These are phyloP conservation scores for Sicyos baderoa DNA, from an alignment of 306 rosid genomes.

Conservation along the genomic window DNA sequence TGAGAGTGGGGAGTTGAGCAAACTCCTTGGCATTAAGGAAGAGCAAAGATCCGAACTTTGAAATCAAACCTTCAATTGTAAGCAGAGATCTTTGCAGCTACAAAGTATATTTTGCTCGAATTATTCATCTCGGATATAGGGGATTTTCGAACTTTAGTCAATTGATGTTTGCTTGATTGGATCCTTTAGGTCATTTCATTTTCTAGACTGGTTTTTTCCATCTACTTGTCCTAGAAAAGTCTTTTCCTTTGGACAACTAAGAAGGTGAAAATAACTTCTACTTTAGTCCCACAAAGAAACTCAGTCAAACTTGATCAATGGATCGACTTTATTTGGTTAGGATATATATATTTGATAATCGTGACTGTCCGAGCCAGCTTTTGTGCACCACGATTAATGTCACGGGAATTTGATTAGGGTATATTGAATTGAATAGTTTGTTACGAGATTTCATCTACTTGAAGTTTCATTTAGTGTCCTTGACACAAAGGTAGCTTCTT, in stretches of 20 bases:
- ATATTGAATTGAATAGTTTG: not conserved
- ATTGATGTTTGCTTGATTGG: not conserved
- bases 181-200: no score
- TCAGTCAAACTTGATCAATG: not conserved
- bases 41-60: conserved; percentile 41
- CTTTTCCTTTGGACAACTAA: no score
- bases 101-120: conserved; percentile 2
- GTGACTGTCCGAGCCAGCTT: no score
- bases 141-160: not conserved
- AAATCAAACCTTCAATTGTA: conserved; percentile 19
- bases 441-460: not conserved
- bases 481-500: no score
- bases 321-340: not conserved
- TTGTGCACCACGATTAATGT: no score
- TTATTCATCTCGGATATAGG: not conserved
- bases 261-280: no score
- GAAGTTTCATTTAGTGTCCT: no score
- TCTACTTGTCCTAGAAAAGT: no score
- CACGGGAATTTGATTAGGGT: no score
- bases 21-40: conserved; percentile 53
- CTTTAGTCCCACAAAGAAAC: no score
- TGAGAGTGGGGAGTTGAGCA: conserved; percentile 59
- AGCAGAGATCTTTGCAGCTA: conserved; percentile 7
- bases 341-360: no score
- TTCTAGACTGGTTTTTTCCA: no score